Percentiles rank a stretch among this genome's conserved stretches.
Evolutionary conservation across 495 filamentous ascomycete species (phyloP).

Genomic region (Neurospora sp.): DNA sequence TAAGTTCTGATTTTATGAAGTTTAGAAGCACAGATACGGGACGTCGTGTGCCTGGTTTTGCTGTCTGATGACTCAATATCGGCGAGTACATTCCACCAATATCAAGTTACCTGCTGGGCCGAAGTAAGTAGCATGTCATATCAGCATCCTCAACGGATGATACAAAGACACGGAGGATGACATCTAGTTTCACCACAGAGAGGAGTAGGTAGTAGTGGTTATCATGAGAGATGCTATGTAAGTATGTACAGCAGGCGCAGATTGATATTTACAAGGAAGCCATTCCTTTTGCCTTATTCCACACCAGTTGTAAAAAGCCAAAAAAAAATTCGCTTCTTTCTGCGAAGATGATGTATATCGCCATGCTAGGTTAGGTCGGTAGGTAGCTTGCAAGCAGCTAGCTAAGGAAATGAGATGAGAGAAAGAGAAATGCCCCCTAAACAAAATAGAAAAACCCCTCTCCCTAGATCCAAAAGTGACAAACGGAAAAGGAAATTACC

Average conservation of each 20-base stretch:
- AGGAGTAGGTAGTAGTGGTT: not conserved
- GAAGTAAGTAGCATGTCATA: not conserved
- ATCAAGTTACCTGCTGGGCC: not conserved
- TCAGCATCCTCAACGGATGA: not conserved
- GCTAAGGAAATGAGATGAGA: not conserved
- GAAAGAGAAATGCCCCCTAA: not conserved
- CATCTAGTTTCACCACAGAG: not conserved
- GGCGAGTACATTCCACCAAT: not conserved
- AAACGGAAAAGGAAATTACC: constrained; percentile 40
- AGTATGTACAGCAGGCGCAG: not conserved
- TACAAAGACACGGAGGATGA: not conserved
- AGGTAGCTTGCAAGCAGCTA: not conserved
- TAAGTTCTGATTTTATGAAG: not conserved
- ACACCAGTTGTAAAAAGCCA: not conserved
- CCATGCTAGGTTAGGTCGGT: not conserved
- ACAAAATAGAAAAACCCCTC: not conserved
- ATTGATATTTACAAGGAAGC: not conserved
- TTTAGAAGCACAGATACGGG: not conserved
- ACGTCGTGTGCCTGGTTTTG: not conserved
- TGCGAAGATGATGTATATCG: not conserved
- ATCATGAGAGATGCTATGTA: not conserved
- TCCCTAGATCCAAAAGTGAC: not conserved
- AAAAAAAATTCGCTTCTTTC: not conserved
- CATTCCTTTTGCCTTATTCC: not conserved
- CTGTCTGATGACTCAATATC: not conserved